Evolutionary conservation across 2,329 filamentous ascomycete species (phyloP).

Genomic region (Alternaria solani): DNA sequence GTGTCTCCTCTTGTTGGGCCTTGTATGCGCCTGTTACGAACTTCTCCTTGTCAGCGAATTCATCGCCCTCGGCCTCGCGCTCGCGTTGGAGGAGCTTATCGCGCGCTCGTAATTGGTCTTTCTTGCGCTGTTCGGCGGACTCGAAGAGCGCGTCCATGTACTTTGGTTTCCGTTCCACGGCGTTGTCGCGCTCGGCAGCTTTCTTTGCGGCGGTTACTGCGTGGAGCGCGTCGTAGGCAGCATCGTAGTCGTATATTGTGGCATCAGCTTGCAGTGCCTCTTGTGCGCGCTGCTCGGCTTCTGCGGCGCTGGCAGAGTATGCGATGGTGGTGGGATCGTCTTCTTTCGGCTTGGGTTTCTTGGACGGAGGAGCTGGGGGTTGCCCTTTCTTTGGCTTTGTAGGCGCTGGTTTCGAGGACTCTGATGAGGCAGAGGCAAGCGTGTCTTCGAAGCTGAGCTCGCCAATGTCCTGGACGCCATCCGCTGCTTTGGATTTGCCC

Average conservation of each 20-base stretch:
- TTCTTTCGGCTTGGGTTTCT: conserved; percentile 50
- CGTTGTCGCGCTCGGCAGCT: conserved; percentile 61
- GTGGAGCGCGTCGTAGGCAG: conserved; percentile 79
- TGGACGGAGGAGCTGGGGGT: conserved; percentile 42
- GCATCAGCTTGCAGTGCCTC: conserved; percentile 73
- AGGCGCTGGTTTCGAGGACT: conserved; percentile 32
- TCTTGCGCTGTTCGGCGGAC: conserved; percentile 77
- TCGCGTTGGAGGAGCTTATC: conserved; percentile 82
- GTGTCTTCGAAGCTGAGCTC: conserved; percentile 65
- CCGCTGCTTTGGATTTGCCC: conserved; percentile 45
- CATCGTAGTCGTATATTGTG: conserved; percentile 85
- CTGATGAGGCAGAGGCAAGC: conserved; percentile 36
- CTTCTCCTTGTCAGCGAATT: conserved; percentile 82
- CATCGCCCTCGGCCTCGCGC: conserved; percentile 80
- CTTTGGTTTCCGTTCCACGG: conserved; percentile 71
- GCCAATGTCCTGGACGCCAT: conserved; percentile 64
- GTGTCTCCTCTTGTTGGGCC: conserved; percentile 79
- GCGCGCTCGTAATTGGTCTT: conserved; percentile 78
- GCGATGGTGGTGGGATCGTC: conserved; percentile 55
- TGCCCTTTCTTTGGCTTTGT: conserved; percentile 50
- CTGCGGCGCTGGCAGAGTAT: conserved; percentile 71
- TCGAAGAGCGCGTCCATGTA: conserved; percentile 80
- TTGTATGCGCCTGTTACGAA: conserved; percentile 88
- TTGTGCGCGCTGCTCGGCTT: conserved; percentile 69
- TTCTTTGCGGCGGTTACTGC: conserved; percentile 63